Evolutionary conservation across 306 rosid species (phyloP).

Genomic region (Casuarina glauca): DNA sequence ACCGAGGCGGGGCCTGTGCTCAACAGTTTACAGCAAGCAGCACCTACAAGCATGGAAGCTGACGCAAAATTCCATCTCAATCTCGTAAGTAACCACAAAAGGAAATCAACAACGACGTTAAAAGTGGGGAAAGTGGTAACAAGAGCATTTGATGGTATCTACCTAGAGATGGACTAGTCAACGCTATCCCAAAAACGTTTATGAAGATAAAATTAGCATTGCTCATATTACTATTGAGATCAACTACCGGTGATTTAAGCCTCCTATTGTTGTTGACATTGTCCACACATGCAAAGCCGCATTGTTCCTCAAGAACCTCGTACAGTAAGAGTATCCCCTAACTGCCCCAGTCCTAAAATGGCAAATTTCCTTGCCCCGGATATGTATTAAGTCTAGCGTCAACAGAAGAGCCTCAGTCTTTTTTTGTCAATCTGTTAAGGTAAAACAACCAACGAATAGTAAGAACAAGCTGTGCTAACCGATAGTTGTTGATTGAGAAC

Average conservation of each 20-base stretch:
- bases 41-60: neutral
- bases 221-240: neutral
- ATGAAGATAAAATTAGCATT: neutral
- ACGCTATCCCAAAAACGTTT: neutral
- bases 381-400: slow-evolving; percentile 11
- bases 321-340: neutral
- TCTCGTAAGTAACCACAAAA: neutral
- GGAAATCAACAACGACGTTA: too few relatives aligned
- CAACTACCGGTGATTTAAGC: neutral
- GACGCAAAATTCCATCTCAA: neutral
- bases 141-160: neutral
- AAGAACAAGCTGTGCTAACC: slow-evolving; percentile 1
- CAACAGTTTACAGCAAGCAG: neutral
- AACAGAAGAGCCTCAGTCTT: neutral
- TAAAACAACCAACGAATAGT: neutral
- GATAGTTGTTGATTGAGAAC: slow-evolving; percentile 14
- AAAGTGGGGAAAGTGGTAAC: too few relatives aligned
- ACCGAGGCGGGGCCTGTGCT: too few relatives aligned
- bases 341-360: neutral
- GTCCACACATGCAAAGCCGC: slow-evolving; percentile 3
- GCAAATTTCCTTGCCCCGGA: slow-evolving; percentile 29
- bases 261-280: neutral
- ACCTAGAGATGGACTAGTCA: neutral
- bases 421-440: neutral
- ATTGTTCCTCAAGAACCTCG: neutral